phyloP scores from a whole-genome alignment of 2,329 filamentous ascomycete genomes.

The Aspergillus neoniger region DNA sequence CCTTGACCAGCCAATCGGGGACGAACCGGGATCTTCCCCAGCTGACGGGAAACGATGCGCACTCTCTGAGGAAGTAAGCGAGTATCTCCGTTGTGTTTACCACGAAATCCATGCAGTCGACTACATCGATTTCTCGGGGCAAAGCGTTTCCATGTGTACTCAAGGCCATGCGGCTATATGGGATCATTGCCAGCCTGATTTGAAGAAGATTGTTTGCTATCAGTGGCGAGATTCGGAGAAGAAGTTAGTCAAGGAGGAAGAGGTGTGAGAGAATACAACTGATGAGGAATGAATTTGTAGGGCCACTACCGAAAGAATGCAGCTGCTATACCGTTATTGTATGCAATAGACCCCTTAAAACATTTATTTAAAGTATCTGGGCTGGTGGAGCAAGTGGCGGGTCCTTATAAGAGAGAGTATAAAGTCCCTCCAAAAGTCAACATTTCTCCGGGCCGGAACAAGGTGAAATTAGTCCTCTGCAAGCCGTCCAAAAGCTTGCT shows the following conservation, averaged over 20 bases:
- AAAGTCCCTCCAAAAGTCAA: too few species aligned
- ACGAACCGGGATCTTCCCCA: background rate
- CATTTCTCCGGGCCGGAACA: too few species aligned
- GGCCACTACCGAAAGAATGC: too few species aligned
- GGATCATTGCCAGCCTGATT: background rate
- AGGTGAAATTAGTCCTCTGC: too few species aligned
- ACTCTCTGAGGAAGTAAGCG: background rate
- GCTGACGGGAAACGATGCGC: background rate
- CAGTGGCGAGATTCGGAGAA: background rate
- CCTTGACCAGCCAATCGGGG: background rate
- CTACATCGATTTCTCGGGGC: background rate
- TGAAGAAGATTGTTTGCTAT: background rate
- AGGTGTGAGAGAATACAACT: background rate
- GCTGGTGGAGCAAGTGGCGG: too few species aligned
- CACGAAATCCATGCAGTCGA: background rate
- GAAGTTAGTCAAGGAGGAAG: background rate
- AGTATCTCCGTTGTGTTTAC: background rate
- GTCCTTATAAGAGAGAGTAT: too few species aligned
- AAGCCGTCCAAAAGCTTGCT: too few species aligned
- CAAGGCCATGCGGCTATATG: background rate
- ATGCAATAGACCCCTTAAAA: too few species aligned
- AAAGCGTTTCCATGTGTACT: background rate
- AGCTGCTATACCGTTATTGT: too few species aligned
- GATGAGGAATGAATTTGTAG: conserved; percentile 25
- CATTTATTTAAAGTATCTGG: too few species aligned